phyloP scores from a whole-genome alignment of 306 rosid species.

The Benincasa hispida region DNA sequence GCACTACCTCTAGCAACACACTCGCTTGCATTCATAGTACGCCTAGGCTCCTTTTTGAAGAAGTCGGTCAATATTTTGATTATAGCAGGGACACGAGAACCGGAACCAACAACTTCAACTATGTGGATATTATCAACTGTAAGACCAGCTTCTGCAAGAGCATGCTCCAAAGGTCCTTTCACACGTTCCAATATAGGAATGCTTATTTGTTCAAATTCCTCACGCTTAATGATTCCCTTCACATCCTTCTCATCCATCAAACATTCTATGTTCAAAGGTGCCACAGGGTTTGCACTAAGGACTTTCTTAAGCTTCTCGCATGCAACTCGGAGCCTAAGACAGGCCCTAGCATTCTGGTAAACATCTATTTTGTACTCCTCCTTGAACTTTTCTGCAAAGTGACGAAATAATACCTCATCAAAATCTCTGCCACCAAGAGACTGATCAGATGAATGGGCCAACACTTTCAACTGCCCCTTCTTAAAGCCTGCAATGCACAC shows the following conservation, averaged over 20 bases:
- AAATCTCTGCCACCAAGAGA: conserved; percentile 94
- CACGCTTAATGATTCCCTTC: conserved; percentile 72
- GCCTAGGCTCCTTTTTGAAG: conserved; percentile 84
- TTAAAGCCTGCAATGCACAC: conserved; percentile 89
- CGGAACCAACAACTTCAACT: conserved; percentile 96
- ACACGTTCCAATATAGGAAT: conserved; percentile 82
- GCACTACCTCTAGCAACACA: conserved; percentile 95
- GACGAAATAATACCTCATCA: conserved; percentile 67
- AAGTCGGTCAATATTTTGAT: conserved; percentile 71
- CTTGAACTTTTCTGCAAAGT: conserved; percentile 70
- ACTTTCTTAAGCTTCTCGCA: conserved; percentile 92
- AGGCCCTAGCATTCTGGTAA: conserved; percentile 69
- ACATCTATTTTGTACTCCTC: conserved; percentile 83
- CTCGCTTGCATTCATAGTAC: conserved; percentile 97
- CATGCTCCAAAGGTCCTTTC: conserved; percentile 74
- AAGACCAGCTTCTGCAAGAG: conserved; percentile 77
- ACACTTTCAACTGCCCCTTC: conserved; percentile 76
- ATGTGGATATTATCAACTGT: conserved; percentile 46
- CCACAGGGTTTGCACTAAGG: conserved; percentile 90
- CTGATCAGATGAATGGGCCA: conserved; percentile 76
- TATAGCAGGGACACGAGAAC: conserved; percentile 86
- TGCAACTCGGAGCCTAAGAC: conserved; percentile 66
- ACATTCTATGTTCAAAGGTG: conserved; percentile 85
- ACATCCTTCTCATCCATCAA: conserved; percentile 97
- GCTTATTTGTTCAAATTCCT: conserved; percentile 75